phyloP scores from a whole-genome alignment of 306 rosid species.

The Betula pendula region DNA sequence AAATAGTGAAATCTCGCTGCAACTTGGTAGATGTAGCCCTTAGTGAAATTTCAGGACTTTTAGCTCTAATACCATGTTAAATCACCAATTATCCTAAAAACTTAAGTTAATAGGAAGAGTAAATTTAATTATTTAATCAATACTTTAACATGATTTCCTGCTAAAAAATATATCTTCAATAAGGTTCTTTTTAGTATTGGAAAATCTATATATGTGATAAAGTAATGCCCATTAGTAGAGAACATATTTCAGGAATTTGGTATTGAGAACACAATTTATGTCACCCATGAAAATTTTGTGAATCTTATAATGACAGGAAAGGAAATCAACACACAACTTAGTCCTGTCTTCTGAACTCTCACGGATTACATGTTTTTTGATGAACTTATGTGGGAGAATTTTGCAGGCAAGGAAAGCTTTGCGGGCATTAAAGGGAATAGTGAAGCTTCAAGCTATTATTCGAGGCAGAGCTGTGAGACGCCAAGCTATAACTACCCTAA shows the following conservation, averaged over 20 bases:
- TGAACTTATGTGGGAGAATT: constrained; percentile 1
- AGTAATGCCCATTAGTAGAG: not conserved
- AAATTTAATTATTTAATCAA: no score
- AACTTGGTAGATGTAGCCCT: no score
- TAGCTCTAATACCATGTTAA: no score
- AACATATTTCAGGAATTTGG: not conserved
- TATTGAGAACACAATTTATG: not conserved
- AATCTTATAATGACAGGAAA: not conserved
- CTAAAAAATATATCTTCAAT: no score
- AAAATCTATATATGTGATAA: not conserved
- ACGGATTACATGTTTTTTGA: not conserved
- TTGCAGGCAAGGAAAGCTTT: constrained; percentile 87
- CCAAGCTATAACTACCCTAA: constrained; percentile 79
- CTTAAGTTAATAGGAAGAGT: no score
- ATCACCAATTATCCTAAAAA: no score
- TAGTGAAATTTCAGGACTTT: no score
- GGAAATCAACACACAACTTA: not conserved
- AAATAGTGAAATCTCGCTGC: no score
- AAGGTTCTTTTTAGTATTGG: not conserved
- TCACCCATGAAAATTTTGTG: not conserved
- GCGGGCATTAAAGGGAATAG: constrained; percentile 90
- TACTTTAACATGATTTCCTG: no score
- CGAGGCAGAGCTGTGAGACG: constrained; percentile 92
- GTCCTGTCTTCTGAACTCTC: not conserved
- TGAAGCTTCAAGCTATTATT: constrained; percentile 91